Conservation (phyloP, 2,329 filamentous ascomycete genomes). For the Ascocoryne sarcoides region DNA sequence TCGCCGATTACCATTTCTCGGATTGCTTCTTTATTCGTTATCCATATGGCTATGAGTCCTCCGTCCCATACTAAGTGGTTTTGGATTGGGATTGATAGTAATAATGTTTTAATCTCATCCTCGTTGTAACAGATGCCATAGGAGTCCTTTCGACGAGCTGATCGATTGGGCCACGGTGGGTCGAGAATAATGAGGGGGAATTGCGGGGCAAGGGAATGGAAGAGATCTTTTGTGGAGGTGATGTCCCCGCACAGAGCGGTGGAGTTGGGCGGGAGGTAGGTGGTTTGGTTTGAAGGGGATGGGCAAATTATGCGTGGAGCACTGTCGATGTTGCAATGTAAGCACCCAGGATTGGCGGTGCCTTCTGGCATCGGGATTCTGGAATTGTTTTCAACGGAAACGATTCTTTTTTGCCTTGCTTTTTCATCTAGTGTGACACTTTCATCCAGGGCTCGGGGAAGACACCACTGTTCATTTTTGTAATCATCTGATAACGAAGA, state of each 20-base stretch:
- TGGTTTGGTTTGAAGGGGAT: background rate
- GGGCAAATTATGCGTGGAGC: too few species aligned
- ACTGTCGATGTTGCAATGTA: too few species aligned
- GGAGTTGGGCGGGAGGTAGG: slow-evolving; percentile 33
- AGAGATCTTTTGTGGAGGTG: slow-evolving; percentile 32
- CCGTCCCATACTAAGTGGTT: slow-evolving; percentile 27
- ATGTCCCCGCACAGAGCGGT: slow-evolving; percentile 42
- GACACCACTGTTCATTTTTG: slow-evolving; percentile 29
- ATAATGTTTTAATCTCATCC: slow-evolving; percentile 38
- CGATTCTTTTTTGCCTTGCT: too few species aligned
- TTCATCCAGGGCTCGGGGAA: slow-evolving; percentile 22
- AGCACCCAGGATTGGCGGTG: too few species aligned
- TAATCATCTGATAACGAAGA: slow-evolving; percentile 14
- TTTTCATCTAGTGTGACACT: too few species aligned
- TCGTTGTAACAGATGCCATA: slow-evolving; percentile 39
- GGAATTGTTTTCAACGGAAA: too few species aligned
- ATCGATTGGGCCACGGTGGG: slow-evolving; percentile 76
- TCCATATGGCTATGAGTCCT: slow-evolving; percentile 65
- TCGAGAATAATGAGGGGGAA: slow-evolving; percentile 67
- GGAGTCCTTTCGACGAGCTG: slow-evolving; percentile 51
- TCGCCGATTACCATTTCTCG: slow-evolving; percentile 45
- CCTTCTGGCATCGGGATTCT: too few species aligned
- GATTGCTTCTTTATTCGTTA: slow-evolving; percentile 60
- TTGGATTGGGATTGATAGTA: slow-evolving; percentile 48
- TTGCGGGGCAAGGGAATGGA: slow-evolving; percentile 36